Evolutionary conservation across 2,329 filamentous ascomycete species (phyloP).

Genomic region (Fusarium ambrosium): DNA sequence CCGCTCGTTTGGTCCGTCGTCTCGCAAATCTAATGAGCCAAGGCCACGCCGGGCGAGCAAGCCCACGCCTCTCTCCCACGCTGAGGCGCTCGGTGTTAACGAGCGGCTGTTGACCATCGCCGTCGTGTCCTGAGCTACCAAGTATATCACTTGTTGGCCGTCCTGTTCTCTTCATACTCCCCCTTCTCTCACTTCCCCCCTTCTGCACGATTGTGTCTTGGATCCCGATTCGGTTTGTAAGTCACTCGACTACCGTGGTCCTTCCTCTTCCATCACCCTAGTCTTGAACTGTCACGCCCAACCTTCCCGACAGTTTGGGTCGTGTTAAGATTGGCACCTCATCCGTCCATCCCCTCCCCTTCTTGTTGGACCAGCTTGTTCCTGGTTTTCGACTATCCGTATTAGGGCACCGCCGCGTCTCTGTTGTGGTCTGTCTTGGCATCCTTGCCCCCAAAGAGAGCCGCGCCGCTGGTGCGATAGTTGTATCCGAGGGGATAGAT

Average conservation of each 20-base stretch:
- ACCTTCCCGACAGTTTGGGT: slow-evolving; percentile 48
- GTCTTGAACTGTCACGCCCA: slow-evolving; percentile 36
- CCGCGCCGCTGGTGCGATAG: slow-evolving; percentile 48
- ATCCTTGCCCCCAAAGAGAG: slow-evolving; percentile 37
- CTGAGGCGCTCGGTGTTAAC: slow-evolving; percentile 36
- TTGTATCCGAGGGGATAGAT: slow-evolving; percentile 47
- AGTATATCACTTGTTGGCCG: slow-evolving; percentile 34
- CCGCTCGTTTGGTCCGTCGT: slow-evolving; percentile 42
- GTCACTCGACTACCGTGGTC: slow-evolving; percentile 36
- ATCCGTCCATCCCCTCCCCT: slow-evolving; percentile 40
- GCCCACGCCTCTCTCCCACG: slow-evolving; percentile 31
- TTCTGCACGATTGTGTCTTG: slow-evolving; percentile 30
- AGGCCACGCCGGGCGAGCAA: slow-evolving; percentile 30
- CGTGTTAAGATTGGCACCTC: slow-evolving; percentile 49
- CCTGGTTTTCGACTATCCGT: slow-evolving; percentile 46
- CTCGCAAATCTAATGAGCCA: slow-evolving; percentile 45
- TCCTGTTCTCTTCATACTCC: slow-evolving; percentile 16
- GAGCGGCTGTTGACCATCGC: slow-evolving; percentile 29
- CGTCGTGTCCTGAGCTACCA: slow-evolving; percentile 13
- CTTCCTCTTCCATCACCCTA: slow-evolving; percentile 31
- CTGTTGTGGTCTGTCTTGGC: slow-evolving; percentile 47
- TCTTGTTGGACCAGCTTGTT: slow-evolving; percentile 40
- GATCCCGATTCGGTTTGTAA: slow-evolving; percentile 20
- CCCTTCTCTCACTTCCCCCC: slow-evolving; percentile 21
- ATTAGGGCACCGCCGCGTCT: slow-evolving; percentile 45